Percentiles rank a stretch among this genome's conserved stretches.
Evolutionary conservation across 192 early-diverging fungal species (phyloP).

Genomic region (Coemansia sp.): DNA sequence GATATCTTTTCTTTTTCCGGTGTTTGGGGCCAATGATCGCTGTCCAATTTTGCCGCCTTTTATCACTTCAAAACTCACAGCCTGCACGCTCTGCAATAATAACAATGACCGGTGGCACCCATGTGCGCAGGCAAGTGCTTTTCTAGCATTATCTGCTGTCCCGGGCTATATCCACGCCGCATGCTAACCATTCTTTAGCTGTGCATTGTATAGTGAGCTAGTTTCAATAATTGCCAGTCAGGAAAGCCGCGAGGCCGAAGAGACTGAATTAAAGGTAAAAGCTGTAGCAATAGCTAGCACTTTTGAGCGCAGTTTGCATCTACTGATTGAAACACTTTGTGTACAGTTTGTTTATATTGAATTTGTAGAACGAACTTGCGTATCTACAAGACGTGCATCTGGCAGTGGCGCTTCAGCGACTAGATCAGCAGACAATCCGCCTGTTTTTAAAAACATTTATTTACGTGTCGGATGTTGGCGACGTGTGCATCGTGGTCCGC

Average conservation of each 20-base stretch:
- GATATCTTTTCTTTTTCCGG: neutral
- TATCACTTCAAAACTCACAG: neutral
- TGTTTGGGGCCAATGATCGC: neutral
- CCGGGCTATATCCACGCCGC: neutral
- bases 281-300: neutral
- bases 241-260: slow-evolving; percentile 11
- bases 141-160: neutral
- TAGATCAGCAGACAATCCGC: neutral
- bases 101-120: neutral
- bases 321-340: neutral
- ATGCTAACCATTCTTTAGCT: neutral
- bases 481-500: slow-evolving; percentile 14
- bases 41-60: neutral
- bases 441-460: slow-evolving; percentile 11
- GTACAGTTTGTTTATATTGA: neutral
- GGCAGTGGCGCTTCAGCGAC: slow-evolving; percentile 25
- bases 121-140: slow-evolving; percentile 9
- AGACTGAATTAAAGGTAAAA: slow-evolving; percentile 22
- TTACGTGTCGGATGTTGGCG: slow-evolving; percentile 13
- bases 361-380: slow-evolving; percentile 20
- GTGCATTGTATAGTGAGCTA: slow-evolving; percentile 29
- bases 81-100: neutral
- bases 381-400: slow-evolving; percentile 43
- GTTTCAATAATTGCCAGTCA: slow-evolving; percentile 23
- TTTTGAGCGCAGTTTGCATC: neutral